Evolutionary conservation across 2,329 filamentous ascomycete species (phyloP).

Genomic region (Paraphaeosphaeria sporulosa): DNA sequence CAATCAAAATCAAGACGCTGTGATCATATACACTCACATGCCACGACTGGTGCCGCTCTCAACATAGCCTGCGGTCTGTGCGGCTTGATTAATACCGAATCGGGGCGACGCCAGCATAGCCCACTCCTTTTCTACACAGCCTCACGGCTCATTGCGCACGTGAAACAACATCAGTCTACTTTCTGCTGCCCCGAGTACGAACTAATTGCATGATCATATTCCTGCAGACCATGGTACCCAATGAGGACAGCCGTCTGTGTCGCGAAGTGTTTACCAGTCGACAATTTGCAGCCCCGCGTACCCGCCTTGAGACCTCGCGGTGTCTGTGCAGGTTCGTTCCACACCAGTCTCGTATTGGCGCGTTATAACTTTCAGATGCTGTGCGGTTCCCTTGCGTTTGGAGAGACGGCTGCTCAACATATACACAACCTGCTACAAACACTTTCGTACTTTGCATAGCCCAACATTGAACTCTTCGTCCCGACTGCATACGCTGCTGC

Average conservation of each 20-base stretch:
- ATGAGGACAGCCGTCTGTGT: conserved; percentile 8
- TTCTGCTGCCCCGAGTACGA: too few relatives aligned
- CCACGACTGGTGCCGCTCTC: not conserved
- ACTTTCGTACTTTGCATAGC: not conserved
- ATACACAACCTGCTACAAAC: not conserved
- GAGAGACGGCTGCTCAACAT: not conserved
- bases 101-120: too few relatives aligned
- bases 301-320: not conserved
- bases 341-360: not conserved
- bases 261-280: not conserved
- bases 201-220: too few relatives aligned
- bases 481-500: not conserved
- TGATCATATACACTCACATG: too few relatives aligned
- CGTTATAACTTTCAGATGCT: not conserved
- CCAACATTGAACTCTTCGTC: not conserved
- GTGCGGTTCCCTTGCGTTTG: not conserved
- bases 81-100: too few relatives aligned
- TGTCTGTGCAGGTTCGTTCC: not conserved
- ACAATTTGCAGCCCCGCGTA: too few relatives aligned
- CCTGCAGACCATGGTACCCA: too few relatives aligned
- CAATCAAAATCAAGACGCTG: too few relatives aligned
- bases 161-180: too few relatives aligned
- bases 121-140: too few relatives aligned
- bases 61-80: too few relatives aligned
- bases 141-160: too few relatives aligned